Percentiles rank a stretch among this genome's conserved stretches.
Conservation (phyloP, 2,329 filamentous ascomycete species). For the Clonostachys chloroleuca region DNA sequence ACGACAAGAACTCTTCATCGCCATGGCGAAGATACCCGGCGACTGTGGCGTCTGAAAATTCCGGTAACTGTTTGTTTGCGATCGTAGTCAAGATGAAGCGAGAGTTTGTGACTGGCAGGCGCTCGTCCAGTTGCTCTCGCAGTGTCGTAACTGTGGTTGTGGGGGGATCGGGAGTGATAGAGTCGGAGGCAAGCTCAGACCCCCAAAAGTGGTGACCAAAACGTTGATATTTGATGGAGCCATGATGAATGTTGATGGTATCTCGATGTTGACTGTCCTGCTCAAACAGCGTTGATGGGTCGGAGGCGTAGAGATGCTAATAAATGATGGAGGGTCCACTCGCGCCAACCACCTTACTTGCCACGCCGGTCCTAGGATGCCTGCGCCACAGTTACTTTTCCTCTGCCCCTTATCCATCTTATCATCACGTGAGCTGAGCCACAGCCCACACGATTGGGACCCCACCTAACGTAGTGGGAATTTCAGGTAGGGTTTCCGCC, state of each 20-base stretch:
- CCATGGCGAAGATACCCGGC: constrained; percentile 53
- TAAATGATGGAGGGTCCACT: too few species aligned
- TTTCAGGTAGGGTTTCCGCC: constrained; percentile 34
- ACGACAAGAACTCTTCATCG: constrained; percentile 68
- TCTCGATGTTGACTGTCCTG: too few species aligned
- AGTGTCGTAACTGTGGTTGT: constrained; percentile 65
- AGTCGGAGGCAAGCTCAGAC: constrained; percentile 78
- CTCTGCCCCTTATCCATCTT: constrained; percentile 4
- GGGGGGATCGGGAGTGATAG: constrained; percentile 69
- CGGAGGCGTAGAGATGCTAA: background rate
- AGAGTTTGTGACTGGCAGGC: constrained; percentile 49
- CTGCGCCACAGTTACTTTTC: too few species aligned
- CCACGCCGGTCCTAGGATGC: too few species aligned
- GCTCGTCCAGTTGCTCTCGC: constrained; percentile 56
- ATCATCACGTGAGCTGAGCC: constrained; percentile 24
- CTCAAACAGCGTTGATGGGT: background rate
- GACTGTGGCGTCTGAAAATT: constrained; percentile 48
- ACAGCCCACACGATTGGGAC: constrained; percentile 16
- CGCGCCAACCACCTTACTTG: too few species aligned
- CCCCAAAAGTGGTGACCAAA: constrained; percentile 78
- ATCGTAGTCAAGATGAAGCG: constrained; percentile 78
- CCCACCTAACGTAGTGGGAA: constrained; percentile 26
- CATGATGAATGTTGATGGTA: constrained; percentile 36
- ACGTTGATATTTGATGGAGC: constrained; percentile 64
- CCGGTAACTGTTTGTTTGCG: constrained; percentile 65